Conservation (phyloP, 345 rosid species). For the Mallotus nudiflorus region DNA sequence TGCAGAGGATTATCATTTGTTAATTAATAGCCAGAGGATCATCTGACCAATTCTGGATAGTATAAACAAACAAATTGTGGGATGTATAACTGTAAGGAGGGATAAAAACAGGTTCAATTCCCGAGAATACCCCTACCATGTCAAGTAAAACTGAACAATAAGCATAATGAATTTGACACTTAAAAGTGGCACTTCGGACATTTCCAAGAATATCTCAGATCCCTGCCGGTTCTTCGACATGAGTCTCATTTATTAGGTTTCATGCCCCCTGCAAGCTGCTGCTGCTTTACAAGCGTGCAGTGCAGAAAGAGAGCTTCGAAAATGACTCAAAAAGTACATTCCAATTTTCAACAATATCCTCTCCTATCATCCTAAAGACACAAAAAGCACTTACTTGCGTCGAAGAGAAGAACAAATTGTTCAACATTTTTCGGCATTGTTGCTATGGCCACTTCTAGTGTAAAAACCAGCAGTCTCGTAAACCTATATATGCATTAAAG, state of each 20-base stretch:
- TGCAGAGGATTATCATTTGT: slow-evolving; percentile 4
- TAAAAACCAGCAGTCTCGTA: slow-evolving; percentile 80
- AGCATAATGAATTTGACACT: slow-evolving; percentile 30
- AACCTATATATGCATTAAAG: slow-evolving; percentile 54
- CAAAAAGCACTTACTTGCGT: slow-evolving; percentile 64
- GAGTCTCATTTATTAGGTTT: slow-evolving; percentile 14
- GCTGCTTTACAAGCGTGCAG: slow-evolving; percentile 36
- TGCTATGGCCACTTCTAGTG: slow-evolving; percentile 79
- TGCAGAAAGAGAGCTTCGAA: slow-evolving; percentile 1
- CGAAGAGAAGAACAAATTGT: slow-evolving; percentile 82
- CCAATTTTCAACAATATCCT: too few species aligned
- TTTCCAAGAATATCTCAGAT: slow-evolving; percentile 35
- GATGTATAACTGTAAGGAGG: neutral
- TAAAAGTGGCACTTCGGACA: slow-evolving; percentile 51
- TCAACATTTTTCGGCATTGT: slow-evolving; percentile 80
- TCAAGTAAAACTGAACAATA: neutral
- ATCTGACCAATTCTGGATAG: slow-evolving; percentile 36
- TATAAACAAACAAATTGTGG: neutral
- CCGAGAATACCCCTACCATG: slow-evolving; percentile 49
- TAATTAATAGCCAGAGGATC: slow-evolving; percentile 25
- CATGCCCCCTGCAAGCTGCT: neutral
- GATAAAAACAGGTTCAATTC: slow-evolving; percentile 30
- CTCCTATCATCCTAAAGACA: too few species aligned
- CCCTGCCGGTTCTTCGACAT: slow-evolving; percentile 46
- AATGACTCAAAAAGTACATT: slow-evolving; percentile 15